These are phyloP conservation scores for Trametes coccinea DNA, from an alignment of 768 basidiomycete species.

Conservation along the genomic window DNA sequence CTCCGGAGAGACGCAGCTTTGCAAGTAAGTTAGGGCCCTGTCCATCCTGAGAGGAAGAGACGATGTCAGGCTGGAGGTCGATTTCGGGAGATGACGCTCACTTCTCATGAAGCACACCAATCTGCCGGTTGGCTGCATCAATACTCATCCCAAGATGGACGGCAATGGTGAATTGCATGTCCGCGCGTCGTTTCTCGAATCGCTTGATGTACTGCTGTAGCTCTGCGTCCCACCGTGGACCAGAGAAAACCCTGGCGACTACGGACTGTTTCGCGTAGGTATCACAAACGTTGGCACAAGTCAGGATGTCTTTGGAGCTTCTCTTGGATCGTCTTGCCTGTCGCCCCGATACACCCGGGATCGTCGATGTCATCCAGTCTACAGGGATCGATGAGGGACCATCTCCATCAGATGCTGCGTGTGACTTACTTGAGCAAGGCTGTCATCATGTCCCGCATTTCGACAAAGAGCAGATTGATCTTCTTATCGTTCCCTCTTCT, in stretches of 20 bases:
- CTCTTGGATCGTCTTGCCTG: conserved; percentile 38
- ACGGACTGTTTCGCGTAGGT: conserved; percentile 34
- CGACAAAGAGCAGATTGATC: conserved; percentile 45
- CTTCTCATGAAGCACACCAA: conserved; percentile 19
- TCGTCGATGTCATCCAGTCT: conserved; percentile 38
- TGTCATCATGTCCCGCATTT: conserved; percentile 54
- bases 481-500: conserved; percentile 54
- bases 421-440: conserved; percentile 43
- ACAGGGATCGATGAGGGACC: neutral
- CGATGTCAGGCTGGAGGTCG: too few species aligned
- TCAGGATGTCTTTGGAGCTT: conserved; percentile 37
- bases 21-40: neutral
- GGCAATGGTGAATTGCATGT: conserved; percentile 33
- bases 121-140: conserved; percentile 22
- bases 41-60: neutral
- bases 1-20: neutral
- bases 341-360: conserved; percentile 30
- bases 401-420: too few species aligned
- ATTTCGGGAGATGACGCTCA: neutral
- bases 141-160: conserved; percentile 32
- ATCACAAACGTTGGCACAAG: conserved; percentile 36
- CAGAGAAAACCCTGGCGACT: conserved; percentile 31
- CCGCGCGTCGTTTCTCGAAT: conserved; percentile 29
- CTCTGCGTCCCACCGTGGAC: conserved; percentile 31
- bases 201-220: conserved; percentile 28